These are phyloP conservation scores for Hypoxylon sp. DNA, from an alignment of 2,329 filamentous ascomycete genomes.

Conservation along the genomic window DNA sequence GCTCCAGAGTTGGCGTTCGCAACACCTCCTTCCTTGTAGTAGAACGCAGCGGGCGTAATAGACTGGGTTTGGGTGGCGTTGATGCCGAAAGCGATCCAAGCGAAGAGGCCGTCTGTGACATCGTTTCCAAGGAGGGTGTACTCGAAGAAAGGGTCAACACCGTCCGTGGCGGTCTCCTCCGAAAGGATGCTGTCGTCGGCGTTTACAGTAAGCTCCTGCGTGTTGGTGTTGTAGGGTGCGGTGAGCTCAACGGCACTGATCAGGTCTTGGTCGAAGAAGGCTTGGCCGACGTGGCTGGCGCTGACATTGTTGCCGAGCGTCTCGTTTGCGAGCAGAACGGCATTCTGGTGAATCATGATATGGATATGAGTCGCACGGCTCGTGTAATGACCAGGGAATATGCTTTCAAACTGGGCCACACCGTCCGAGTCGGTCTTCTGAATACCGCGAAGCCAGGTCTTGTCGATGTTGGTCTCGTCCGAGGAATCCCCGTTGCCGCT, in stretches of 20 bases:
- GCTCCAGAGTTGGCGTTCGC: constrained; percentile 46
- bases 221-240: constrained; percentile 64
- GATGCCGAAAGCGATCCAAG: constrained; percentile 69
- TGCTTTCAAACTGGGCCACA: constrained; percentile 59
- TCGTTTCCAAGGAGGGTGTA: constrained; percentile 70
- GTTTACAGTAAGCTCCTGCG: constrained; percentile 60
- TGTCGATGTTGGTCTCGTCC: constrained; percentile 57
- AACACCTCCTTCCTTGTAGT: constrained; percentile 55
- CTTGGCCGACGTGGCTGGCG: constrained; percentile 73
- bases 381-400: constrained; percentile 63
- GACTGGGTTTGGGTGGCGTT: constrained; percentile 52
- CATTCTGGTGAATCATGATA: constrained; percentile 61
- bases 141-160: constrained; percentile 60
- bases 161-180: constrained; percentile 48
- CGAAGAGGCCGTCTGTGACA: constrained; percentile 67
- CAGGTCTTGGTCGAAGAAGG: constrained; percentile 75
- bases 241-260: constrained; percentile 65
- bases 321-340: constrained; percentile 57
- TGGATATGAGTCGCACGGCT: constrained; percentile 65
- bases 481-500: constrained; percentile 59
- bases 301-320: constrained; percentile 63
- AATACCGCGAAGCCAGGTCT: constrained; percentile 60
- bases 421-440: constrained; percentile 60
- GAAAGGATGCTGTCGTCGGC: constrained; percentile 50
- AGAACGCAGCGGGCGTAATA: constrained; percentile 54